These are phyloP conservation scores for Paspalum vaginatum DNA, from an alignment of 176 grass and related monocot species.

Conservation along the genomic window DNA sequence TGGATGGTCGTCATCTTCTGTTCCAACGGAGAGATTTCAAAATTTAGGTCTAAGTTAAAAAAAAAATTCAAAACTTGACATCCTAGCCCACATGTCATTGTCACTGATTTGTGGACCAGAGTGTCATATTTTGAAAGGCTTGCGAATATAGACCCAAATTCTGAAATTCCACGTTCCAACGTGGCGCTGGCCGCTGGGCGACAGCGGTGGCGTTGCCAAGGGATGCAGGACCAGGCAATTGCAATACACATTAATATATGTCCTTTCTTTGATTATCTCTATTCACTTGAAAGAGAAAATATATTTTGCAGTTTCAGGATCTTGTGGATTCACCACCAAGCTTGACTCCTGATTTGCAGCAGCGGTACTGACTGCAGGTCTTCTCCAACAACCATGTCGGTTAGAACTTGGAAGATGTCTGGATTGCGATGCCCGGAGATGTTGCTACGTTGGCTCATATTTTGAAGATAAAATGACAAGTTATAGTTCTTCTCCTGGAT, in stretches of 20 bases:
- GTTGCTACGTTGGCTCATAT: not conserved
- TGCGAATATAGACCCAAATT: too few species aligned
- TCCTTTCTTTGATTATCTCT: not conserved
- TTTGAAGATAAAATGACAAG: constrained; percentile 40
- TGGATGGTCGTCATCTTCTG: too few species aligned
- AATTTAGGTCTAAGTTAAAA: too few species aligned
- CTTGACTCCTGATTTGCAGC: not conserved
- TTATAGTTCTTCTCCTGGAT: constrained; percentile 45
- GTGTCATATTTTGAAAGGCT: too few species aligned
- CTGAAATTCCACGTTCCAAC: too few species aligned
- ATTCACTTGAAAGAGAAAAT: not conserved
- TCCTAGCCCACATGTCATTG: too few species aligned
- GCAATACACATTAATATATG: not conserved
- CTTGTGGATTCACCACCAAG: not conserved
- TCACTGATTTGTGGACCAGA: too few species aligned
- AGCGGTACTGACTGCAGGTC: not conserved
- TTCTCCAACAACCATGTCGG: not conserved
- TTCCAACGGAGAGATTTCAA: too few species aligned
- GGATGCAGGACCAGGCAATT: not conserved
- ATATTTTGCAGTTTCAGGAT: constrained; percentile 15
- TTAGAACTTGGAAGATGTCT: constrained; percentile 42
- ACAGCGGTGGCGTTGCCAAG: too few species aligned
- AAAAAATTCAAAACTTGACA: too few species aligned
- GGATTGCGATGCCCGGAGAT: constrained; percentile 36
- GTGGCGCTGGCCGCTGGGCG: too few species aligned